A percentile compares a stretch with the other conserved stretches of the same genome.
Evolutionary conservation across 2,329 filamentous ascomycete species (phyloP).

Genomic region (Pseudogymnoascus sp.): DNA sequence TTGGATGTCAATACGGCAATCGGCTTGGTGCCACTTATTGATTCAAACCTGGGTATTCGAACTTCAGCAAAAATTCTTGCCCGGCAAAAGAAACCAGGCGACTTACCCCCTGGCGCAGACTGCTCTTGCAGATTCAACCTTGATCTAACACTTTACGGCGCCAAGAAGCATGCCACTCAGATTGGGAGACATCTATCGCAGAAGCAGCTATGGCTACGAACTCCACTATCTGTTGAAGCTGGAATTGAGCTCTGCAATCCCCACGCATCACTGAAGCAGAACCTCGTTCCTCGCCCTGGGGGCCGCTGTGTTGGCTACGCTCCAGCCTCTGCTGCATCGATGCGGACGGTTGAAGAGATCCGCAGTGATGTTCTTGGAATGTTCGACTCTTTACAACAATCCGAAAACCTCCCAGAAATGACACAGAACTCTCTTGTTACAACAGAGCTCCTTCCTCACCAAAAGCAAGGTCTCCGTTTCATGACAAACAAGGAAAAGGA

Average conservation of each 20-base stretch:
- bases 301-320: constrained; percentile 28
- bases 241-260: constrained; percentile 73
- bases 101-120: constrained; percentile 52
- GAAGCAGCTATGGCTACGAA: constrained; percentile 60
- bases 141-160: constrained; percentile 74
- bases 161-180: constrained; percentile 54
- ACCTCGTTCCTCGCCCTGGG: constrained; percentile 21
- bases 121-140: constrained; percentile 57
- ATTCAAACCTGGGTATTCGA: constrained; percentile 59
- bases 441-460: constrained; percentile 71
- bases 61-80: constrained; percentile 65
- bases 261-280: constrained; percentile 39
- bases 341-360: constrained; percentile 76
- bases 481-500: constrained; percentile 73
- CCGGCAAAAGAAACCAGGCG: constrained; percentile 55
- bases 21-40: constrained; percentile 67
- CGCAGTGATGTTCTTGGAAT: constrained; percentile 77
- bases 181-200: constrained; percentile 65
- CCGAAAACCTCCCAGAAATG: constrained; percentile 68
- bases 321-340: constrained; percentile 28
- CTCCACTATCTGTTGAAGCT: constrained; percentile 58
- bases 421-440: constrained; percentile 57
- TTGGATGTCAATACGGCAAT: constrained; percentile 62
- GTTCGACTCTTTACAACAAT: constrained; percentile 75
- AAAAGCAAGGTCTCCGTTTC: constrained; percentile 84